A percentile compares a stretch with the other conserved stretches of the same genome.
Evolutionary conservation across 2,329 filamentous ascomycete species (phyloP).

Genomic region (Apiospora marii): DNA sequence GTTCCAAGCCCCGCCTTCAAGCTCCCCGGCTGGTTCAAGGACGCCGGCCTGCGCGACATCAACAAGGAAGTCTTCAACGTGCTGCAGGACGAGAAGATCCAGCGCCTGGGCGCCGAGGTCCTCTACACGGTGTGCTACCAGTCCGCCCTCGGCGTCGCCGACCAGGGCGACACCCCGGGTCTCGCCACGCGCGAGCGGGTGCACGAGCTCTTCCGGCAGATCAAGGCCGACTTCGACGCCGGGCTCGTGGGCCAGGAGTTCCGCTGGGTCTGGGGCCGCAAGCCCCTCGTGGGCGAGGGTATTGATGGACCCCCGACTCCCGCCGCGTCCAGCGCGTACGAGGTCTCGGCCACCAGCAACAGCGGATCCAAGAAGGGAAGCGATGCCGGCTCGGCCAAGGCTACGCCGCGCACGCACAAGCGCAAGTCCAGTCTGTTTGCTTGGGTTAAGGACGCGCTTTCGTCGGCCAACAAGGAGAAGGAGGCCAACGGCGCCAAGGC

Average conservation of each 20-base stretch:
- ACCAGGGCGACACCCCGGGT: neutral
- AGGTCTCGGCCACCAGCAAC: no score
- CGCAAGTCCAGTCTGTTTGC: neutral
- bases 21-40: slow-evolving; percentile 19
- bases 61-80: slow-evolving; percentile 15
- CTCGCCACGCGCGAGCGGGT: slow-evolving; percentile 15
- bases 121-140: slow-evolving; percentile 17
- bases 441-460: neutral
- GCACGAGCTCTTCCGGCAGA: slow-evolving; percentile 5
- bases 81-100: slow-evolving; percentile 10
- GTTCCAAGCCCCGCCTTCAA: neutral
- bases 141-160: slow-evolving; percentile 10
- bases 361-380: neutral
- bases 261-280: slow-evolving; percentile 20
- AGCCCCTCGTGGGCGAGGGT: neutral
- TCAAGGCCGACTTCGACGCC: slow-evolving; percentile 5
- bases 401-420: neutral
- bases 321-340: neutral
- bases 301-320: neutral
- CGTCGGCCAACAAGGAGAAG: neutral
- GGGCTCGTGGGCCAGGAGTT: slow-evolving; percentile 11
- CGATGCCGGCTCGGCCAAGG: neutral
- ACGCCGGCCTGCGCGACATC: slow-evolving; percentile 11
- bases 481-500: neutral
- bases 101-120: slow-evolving; percentile 12